Conservation (phyloP, 2,329 filamentous ascomycete genomes). For the Arthroderma sp. region DNA sequence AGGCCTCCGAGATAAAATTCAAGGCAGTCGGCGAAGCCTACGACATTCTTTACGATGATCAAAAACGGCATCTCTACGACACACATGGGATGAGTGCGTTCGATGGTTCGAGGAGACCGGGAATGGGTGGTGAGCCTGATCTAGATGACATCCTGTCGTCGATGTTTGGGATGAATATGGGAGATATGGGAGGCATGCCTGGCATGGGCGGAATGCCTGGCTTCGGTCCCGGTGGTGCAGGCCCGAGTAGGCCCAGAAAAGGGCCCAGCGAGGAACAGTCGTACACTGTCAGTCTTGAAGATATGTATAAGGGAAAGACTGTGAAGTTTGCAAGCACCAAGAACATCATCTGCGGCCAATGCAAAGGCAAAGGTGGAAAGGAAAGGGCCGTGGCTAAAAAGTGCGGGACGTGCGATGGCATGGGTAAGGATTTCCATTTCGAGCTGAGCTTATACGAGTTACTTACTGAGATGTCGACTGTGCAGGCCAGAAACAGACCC, state of each 20-base stretch:
- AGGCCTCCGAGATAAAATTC: slow-evolving; percentile 72
- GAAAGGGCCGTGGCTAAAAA: slow-evolving; percentile 74
- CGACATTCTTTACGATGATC: slow-evolving; percentile 92
- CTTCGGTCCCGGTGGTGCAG: slow-evolving; percentile 14
- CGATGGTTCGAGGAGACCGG: slow-evolving; percentile 57
- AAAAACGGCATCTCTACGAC: slow-evolving; percentile 86
- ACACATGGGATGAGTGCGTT: slow-evolving; percentile 93
- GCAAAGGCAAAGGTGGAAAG: slow-evolving; percentile 82
- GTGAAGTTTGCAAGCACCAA: slow-evolving; percentile 94
- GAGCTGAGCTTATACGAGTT: background rate
- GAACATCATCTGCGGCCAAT: slow-evolving; percentile 74
- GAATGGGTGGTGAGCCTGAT: slow-evolving; percentile 50
- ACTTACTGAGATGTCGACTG: background rate
- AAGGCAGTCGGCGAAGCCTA: slow-evolving; percentile 89
- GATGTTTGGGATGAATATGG: slow-evolving; percentile 57
- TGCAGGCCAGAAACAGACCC: slow-evolving; percentile 54
- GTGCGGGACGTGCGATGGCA: slow-evolving; percentile 74
- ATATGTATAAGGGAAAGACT: slow-evolving; percentile 97
- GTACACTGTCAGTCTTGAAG: slow-evolving; percentile 82
- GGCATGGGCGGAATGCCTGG: slow-evolving; percentile 33
- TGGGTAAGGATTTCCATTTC: slow-evolving; percentile 35
- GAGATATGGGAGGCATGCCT: slow-evolving; percentile 43
- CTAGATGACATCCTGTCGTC: slow-evolving; percentile 85
- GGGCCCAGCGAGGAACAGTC: slow-evolving; percentile 11
- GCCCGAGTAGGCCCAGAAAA: slow-evolving; percentile 41